Percentiles rank a stretch among this genome's conserved stretches.
Conservation (phyloP, 257 asterid species). For the Avicennia marina region DNA sequence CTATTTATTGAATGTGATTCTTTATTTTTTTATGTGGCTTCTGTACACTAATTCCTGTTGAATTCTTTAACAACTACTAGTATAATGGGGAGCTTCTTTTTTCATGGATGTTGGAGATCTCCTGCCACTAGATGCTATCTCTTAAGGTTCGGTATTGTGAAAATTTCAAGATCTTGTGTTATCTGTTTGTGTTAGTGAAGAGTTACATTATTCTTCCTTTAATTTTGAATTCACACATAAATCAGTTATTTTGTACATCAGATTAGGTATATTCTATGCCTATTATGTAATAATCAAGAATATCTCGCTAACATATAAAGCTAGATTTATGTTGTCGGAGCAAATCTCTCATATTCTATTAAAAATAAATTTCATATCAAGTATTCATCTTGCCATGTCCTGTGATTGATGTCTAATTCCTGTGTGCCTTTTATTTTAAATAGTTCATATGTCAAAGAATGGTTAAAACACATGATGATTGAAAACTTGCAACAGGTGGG, state of each 20-base stretch:
- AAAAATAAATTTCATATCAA: no score
- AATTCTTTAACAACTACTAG: slow-evolving; percentile 46
- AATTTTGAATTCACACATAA: slow-evolving; percentile 23
- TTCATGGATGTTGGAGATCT: slow-evolving; percentile 44
- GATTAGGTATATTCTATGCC: no score
- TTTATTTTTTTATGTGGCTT: slow-evolving; percentile 4
- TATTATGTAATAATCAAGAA: no score
- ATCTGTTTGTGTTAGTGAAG: slow-evolving; percentile 27
- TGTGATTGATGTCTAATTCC: no score
- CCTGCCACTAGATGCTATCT: slow-evolving; percentile 32
- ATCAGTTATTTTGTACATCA: background rate
- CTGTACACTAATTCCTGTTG: slow-evolving; percentile 12
- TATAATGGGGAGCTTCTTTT: slow-evolving; percentile 30
- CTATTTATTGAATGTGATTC: slow-evolving; percentile 10
- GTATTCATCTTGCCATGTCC: no score
- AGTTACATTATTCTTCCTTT: slow-evolving; percentile 26
- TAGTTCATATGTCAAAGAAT: no score
- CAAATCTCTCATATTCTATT: no score
- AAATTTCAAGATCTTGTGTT: slow-evolving; percentile 23
- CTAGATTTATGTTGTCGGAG: no score
- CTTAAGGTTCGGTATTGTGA: slow-evolving; percentile 43
- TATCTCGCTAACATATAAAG: no score
- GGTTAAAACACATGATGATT: no score
- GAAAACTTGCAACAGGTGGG: no score
- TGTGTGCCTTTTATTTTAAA: no score